Evolutionary conservation across 2,329 filamentous ascomycete species (phyloP).

Genomic region (Paraphoma sp.): DNA sequence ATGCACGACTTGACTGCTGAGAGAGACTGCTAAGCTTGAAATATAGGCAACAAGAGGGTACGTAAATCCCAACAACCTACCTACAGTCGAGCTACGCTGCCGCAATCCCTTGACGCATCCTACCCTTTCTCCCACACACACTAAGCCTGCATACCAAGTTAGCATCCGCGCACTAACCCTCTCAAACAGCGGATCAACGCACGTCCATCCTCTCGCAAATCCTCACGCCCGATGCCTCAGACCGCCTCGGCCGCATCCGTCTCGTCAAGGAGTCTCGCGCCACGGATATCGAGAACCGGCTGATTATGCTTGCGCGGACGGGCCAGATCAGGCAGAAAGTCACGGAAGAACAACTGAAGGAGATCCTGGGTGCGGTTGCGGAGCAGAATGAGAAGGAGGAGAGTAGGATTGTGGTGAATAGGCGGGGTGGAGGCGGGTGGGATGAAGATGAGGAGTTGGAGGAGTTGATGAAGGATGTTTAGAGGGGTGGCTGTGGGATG

Average conservation of each 20-base stretch:
- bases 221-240: conserved; percentile 89
- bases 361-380: conserved; percentile 82
- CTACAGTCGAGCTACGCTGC: not conserved
- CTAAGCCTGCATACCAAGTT: conserved; percentile 1
- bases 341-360: conserved; percentile 91
- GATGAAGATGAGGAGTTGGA: conserved; percentile 83
- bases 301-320: conserved; percentile 88
- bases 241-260: conserved; percentile 91
- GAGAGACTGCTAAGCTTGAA: not conserved
- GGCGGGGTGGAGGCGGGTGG: conserved; percentile 78
- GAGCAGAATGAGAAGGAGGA: conserved; percentile 70
- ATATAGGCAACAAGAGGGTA: conserved; percentile 30
- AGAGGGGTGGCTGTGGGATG: not conserved
- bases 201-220: conserved; percentile 86
- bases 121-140: conserved; percentile 50
- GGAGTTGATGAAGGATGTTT: conserved; percentile 49
- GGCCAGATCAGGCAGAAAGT: conserved; percentile 89
- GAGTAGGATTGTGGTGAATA: conserved; percentile 80
- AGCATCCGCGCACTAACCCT: conserved; percentile 45
- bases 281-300: conserved; percentile 85
- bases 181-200: conserved; percentile 70
- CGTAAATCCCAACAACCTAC: not conserved
- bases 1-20: not conserved
- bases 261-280: conserved; percentile 94
- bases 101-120: not conserved